phyloP scores from a whole-genome alignment of 768 basidiomycete species.

The Guyanaporus albipodus region DNA sequence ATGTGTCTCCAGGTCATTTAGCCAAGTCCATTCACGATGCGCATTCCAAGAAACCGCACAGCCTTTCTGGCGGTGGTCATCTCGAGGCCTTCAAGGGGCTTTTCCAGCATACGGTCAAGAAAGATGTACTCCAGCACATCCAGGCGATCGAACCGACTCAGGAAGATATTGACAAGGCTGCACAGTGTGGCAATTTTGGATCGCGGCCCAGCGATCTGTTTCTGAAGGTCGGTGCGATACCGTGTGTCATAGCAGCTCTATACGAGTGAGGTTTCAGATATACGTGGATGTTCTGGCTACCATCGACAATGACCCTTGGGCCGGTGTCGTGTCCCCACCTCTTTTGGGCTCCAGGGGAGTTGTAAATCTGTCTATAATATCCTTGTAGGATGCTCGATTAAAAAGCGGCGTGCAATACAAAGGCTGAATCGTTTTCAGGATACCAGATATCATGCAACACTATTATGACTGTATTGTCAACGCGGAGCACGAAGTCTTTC shows the following conservation, averaged over 20 bases:
- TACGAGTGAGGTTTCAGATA: conserved; percentile 37
- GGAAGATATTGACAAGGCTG: conserved; percentile 45
- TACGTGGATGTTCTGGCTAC: conserved; percentile 60
- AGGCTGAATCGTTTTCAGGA: conserved; percentile 31
- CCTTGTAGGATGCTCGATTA: conserved; percentile 40
- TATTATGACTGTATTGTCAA: conserved; percentile 58
- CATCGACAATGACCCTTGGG: conserved; percentile 51
- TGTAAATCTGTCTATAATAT: conserved; percentile 58
- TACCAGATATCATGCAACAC: conserved; percentile 72
- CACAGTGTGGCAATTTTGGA: conserved; percentile 50
- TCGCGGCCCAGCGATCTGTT: conserved; percentile 55
- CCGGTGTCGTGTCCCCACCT: conserved; percentile 56
- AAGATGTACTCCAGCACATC: conserved; percentile 18
- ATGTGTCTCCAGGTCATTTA: conserved; percentile 32
- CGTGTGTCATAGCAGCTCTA: neutral
- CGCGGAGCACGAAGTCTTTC: conserved; percentile 60
- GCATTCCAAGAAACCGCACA: conserved; percentile 26
- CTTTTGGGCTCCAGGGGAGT: conserved; percentile 61
- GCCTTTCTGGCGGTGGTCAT: conserved; percentile 14
- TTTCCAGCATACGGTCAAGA: conserved; percentile 17
- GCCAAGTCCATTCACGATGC: conserved; percentile 37
- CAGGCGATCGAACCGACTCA: conserved; percentile 27
- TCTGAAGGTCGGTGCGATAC: conserved; percentile 42
- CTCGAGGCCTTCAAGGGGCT: conserved; percentile 17
- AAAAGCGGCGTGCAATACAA: neutral